Base-by-base conservation (phyloP, 192 early-diverging fungal genomes). In the Entrophospora sp. region DNA sequence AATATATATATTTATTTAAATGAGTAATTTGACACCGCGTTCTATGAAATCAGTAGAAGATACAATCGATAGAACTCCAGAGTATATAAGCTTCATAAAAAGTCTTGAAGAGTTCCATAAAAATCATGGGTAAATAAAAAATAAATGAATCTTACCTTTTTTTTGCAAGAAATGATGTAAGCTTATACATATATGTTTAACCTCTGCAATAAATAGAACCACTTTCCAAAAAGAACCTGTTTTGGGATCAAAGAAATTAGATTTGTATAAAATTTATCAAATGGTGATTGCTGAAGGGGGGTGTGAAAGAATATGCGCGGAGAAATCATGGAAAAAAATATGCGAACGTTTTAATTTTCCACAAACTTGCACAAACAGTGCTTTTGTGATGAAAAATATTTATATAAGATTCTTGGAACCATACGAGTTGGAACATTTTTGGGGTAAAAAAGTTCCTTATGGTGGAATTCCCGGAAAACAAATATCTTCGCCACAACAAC, bases 281-380 rank as follows among this genome's bases (percentile, higher is more conserved):
- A 70, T 73, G 30, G 85, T 91, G 0, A 72, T 73, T 25, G 72
- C 75, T n/a, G 71, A 82, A 38, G 86, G 87, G n/a, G 89, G 89
- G 2, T 91, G 79, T 66, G 81, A 87, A 61, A 77, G 83, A 75
- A 86, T 88, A 69, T 22, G 64, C 37, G 9, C 20, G 32, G 82
- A 85, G 31, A 81, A 86, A 53, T 80, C 83, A 16, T 90, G 90
- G 89, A 90, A 88, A 68, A 74, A 84, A 64, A 80, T 91, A 22
- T 76, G 80, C 24, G 68, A 81, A 40, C 83, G 81, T 0, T 92
- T 92, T 71, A 85, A 92, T 53, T 87, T 92, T 42, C 90, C 90
- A 14, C 67, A 82, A 27, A 92, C 90, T 18, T 92, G 90, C 73
- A 92, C 90, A 20, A 92, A 91, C 69, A 85, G 83, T 56, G 90